phyloP scores from a whole-genome alignment of 129 eudicot genomes.

The Escallonia rubra region DNA sequence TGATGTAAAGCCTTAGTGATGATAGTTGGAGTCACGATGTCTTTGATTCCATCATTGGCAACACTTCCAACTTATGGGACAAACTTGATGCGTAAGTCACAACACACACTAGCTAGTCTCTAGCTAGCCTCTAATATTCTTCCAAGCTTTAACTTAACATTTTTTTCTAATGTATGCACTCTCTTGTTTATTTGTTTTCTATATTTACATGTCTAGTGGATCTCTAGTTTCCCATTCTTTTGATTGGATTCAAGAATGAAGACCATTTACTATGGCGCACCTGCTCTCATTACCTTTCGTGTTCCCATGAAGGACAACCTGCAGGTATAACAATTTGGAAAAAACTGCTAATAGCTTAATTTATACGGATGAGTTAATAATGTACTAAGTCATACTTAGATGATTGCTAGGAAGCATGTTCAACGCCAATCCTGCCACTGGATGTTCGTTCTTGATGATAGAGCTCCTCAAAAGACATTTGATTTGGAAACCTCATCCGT shows the following conservation, averaged over 20 bases:
- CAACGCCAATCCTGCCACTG: slow-evolving; percentile 55
- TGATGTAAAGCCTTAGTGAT: slow-evolving; percentile 50
- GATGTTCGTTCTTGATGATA: slow-evolving; percentile 47
- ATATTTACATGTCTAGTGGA: background rate
- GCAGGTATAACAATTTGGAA: slow-evolving; percentile 27
- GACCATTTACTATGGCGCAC: slow-evolving; percentile 38
- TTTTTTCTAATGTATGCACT: background rate
- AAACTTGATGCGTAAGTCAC: slow-evolving; percentile 46
- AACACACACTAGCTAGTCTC: background rate
- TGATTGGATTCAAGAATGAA: slow-evolving; percentile 41
- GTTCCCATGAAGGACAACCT: slow-evolving; percentile 33
- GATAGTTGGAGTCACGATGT: slow-evolving; percentile 48
- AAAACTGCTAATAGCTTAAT: background rate
- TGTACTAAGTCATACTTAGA: too few relatives aligned
- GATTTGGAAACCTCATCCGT: slow-evolving; percentile 24
- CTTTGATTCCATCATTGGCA: slow-evolving; percentile 41
- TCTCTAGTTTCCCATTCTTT: slow-evolving; percentile 30
- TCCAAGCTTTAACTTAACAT: background rate
- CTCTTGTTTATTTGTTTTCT: slow-evolving; percentile 1
- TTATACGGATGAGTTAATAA: too few relatives aligned
- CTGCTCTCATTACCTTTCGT: slow-evolving; percentile 44
- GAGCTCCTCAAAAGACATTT: slow-evolving; percentile 11
- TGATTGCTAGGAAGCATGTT: slow-evolving; percentile 45
- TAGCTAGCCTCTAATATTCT: background rate
- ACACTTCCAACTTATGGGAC: slow-evolving; percentile 64